Conservation (phyloP, 768 basidiomycete species). For the Tricholoma bakamatsutake region DNA sequence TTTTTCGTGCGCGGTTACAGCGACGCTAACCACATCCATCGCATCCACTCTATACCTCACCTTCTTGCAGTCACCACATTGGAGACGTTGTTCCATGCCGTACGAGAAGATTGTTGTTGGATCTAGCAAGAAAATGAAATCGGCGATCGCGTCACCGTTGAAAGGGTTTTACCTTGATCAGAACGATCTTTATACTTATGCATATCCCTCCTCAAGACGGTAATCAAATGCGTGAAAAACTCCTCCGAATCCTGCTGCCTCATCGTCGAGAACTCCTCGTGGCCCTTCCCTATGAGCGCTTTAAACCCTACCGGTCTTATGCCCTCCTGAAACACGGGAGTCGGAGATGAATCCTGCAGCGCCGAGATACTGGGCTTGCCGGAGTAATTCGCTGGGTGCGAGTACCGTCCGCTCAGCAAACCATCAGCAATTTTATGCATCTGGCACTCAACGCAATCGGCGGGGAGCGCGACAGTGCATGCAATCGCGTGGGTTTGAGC, state of each 20-base stretch:
- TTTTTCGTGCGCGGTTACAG: constrained; percentile 52
- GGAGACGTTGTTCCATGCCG: constrained; percentile 79
- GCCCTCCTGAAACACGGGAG: constrained; percentile 75
- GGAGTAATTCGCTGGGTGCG: constrained; percentile 45
- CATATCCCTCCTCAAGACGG: constrained; percentile 60
- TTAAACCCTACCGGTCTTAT: constrained; percentile 83
- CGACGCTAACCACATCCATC: constrained; percentile 72
- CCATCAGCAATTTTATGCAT: constrained; percentile 91
- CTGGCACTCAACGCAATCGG: constrained; percentile 91
- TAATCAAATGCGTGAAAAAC: constrained; percentile 81
- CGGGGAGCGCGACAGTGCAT: constrained; percentile 67
- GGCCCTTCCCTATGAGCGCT: constrained; percentile 84
- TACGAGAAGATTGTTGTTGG: constrained; percentile 77
- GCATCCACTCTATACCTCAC: constrained; percentile 81
- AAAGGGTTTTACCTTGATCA: constrained; percentile 19
- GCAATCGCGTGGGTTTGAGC: constrained; percentile 43
- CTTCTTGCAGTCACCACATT: constrained; percentile 71
- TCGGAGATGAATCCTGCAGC: constrained; percentile 25
- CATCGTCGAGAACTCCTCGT: constrained; percentile 95
- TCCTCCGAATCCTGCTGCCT: constrained; percentile 96
- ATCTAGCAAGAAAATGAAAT: constrained; percentile 29
- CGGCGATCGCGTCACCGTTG: neutral
- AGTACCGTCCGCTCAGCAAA: constrained; percentile 87
- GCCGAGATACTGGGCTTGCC: neutral
- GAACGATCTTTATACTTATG: constrained; percentile 41